A percentile compares a stretch with the other conserved stretches of the same genome.
These are phyloP conservation scores for Paramecium sexaurelia DNA, from an alignment of 73 alveolate species.

Conservation along the genomic window DNA sequence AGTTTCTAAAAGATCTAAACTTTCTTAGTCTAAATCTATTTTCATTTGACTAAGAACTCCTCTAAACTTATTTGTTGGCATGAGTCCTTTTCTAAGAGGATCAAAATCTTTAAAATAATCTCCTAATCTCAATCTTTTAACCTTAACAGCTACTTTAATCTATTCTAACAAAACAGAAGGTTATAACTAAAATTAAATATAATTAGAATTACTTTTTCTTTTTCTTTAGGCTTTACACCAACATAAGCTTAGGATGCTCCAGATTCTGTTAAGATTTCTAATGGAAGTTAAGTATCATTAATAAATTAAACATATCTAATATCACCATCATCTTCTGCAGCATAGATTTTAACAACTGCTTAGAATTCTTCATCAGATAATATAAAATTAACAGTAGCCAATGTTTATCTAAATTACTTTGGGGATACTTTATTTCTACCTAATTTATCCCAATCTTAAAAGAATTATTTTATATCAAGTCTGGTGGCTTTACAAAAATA, in stretches of 20 bases:
- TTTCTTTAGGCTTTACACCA: constrained; percentile 74
- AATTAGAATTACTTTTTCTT: constrained; percentile 49
- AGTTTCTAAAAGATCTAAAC: constrained; percentile 79
- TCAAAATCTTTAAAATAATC: constrained; percentile 94
- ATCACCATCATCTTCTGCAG: constrained; percentile 77
- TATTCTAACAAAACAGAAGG: constrained; percentile 74
- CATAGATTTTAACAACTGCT: constrained; percentile 84
- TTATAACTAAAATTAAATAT: constrained; percentile 50
- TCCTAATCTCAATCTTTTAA: constrained; percentile 90
- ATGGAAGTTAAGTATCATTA: constrained; percentile 78
- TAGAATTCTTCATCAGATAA: constrained; percentile 83
- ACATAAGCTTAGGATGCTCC: constrained; percentile 67
- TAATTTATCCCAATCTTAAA: constrained; percentile 89
- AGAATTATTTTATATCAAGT: constrained; percentile 89
- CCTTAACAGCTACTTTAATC: constrained; percentile 87
- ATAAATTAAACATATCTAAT: constrained; percentile 87
- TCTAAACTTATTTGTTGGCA: constrained; percentile 88
- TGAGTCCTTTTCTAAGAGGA: constrained; percentile 90
- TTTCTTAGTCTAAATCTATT: constrained; percentile 82
- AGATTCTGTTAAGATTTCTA: constrained; percentile 64
- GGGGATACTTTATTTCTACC: constrained; percentile 87
- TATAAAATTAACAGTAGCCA: constrained; percentile 79
- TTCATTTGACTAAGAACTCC: constrained; percentile 85
- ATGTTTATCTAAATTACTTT: constrained; percentile 85
- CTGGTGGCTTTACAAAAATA: constrained; percentile 77